Percentiles rank a stretch among this genome's conserved stretches.
Evolutionary conservation across 352 stramenopile species (phyloP).

Genomic region (Aphanomyces stellatus): DNA sequence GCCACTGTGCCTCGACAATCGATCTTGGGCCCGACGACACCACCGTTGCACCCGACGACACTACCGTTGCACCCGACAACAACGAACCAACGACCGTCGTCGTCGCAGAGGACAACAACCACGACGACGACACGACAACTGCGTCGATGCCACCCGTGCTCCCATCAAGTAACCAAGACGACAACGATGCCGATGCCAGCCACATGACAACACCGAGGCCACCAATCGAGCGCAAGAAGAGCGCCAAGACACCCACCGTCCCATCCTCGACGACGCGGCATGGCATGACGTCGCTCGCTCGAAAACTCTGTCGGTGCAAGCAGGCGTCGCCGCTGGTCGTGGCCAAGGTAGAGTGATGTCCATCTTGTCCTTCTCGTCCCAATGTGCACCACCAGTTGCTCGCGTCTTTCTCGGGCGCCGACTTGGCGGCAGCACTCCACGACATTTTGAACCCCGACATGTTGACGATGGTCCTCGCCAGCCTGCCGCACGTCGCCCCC

Average conservation of each 20-base stretch:
- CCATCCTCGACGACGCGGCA: not conserved
- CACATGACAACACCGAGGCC: not conserved
- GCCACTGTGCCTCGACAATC: too few relatives aligned
- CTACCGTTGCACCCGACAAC: too few relatives aligned
- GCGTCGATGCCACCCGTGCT: too few relatives aligned
- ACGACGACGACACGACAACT: too few relatives aligned
- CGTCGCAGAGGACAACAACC: too few relatives aligned
- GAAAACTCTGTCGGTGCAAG: conserved; percentile 8
- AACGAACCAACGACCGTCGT: too few relatives aligned
- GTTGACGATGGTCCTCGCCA: not conserved
- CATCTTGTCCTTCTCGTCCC: not conserved
- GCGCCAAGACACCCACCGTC: not conserved
- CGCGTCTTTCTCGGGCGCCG: not conserved
- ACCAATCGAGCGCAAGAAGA: too few relatives aligned
- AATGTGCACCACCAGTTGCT: not conserved
- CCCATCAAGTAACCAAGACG: not conserved
- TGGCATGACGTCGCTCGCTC: not conserved
- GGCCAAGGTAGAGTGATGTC: not conserved
- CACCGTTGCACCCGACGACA: too few relatives aligned
- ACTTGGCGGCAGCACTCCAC: not conserved
- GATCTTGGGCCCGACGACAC: too few relatives aligned
- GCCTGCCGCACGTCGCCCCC: not conserved
- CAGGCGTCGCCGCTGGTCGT: not conserved
- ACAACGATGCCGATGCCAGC: not conserved
- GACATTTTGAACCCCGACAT: conserved; percentile 6